phyloP scores from a whole-genome alignment of 768 basidiomycete genomes.

The Collybia mongolica region DNA sequence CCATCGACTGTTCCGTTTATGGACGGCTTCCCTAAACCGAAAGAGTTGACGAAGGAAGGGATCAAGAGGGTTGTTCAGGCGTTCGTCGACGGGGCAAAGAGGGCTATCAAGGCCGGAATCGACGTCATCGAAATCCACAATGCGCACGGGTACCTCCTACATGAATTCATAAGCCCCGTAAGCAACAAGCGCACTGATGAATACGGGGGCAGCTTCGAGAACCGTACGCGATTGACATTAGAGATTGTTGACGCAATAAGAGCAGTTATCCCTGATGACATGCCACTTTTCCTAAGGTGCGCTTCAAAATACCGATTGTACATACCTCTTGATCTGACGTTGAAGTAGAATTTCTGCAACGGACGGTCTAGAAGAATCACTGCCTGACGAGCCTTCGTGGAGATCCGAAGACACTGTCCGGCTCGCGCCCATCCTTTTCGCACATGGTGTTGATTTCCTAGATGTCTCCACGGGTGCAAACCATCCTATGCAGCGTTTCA shows the following conservation, averaged over 20 bases:
- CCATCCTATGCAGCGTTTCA: slow-evolving; percentile 37
- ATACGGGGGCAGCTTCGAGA: slow-evolving; percentile 74
- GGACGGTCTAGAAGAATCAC: slow-evolving; percentile 66
- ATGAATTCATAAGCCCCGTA: slow-evolving; percentile 56
- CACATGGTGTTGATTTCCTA: slow-evolving; percentile 71
- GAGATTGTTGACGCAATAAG: slow-evolving; percentile 68
- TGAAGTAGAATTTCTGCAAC: slow-evolving; percentile 58
- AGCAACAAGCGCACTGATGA: slow-evolving; percentile 64
- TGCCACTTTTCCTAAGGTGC: slow-evolving; percentile 74
- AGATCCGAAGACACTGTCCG: slow-evolving; percentile 64
- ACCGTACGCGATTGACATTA: slow-evolving; percentile 58
- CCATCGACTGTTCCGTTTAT: slow-evolving; percentile 51
- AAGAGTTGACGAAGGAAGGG: slow-evolving; percentile 53
- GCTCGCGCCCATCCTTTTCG: slow-evolving; percentile 55
- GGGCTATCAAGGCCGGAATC: slow-evolving; percentile 59
- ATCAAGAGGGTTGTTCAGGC: slow-evolving; percentile 57
- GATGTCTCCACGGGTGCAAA: slow-evolving; percentile 73
- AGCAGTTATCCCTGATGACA: slow-evolving; percentile 51
- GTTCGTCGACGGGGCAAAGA: slow-evolving; percentile 48
- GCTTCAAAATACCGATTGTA: slow-evolving; percentile 5
- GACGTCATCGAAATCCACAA: slow-evolving; percentile 63
- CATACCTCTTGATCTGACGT: slow-evolving; percentile 6
- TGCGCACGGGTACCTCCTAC: slow-evolving; percentile 62
- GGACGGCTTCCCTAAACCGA: slow-evolving; percentile 46
- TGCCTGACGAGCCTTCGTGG: slow-evolving; percentile 66